phyloP scores from a whole-genome alignment of 106 monocot genomes.

The Alisma plantagoaquatica region DNA sequence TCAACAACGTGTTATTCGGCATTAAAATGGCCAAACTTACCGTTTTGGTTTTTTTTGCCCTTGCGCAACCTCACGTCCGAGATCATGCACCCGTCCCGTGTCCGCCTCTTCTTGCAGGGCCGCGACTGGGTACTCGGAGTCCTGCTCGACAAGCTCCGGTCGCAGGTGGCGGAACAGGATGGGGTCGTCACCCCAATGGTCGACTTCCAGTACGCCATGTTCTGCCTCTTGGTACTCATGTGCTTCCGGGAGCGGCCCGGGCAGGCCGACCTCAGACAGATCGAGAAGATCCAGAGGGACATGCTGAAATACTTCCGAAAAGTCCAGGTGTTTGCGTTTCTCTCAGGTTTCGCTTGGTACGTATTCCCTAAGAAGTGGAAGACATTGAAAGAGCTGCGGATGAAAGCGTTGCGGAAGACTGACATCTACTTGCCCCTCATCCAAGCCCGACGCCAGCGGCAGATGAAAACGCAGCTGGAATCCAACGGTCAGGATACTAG shows the following conservation, averaged over 20 bases:
- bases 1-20: no score
- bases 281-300: not conserved
- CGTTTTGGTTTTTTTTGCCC: no score
- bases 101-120: not conserved
- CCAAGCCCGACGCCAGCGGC: not conserved
- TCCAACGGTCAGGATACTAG: not conserved
- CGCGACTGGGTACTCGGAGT: conserved; percentile 1
- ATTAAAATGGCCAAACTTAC: no score
- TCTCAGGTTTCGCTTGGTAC: conserved; percentile 1
- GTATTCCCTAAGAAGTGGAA: conserved; percentile 7
- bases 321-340: conserved; percentile 3
- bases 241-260: conserved; percentile 18
- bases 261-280: not conserved
- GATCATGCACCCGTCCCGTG: not conserved
- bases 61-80: conserved; percentile 12
- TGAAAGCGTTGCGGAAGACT: not conserved
- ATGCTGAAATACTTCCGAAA: not conserved
- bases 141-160: conserved; percentile 4
- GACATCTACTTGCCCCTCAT: conserved; percentile 14
- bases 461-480: no score
- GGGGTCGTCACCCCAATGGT: conserved; percentile 2
- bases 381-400: not conserved
- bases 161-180: not conserved
- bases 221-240: conserved; percentile 10
- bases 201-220: conserved; percentile 16